A percentile compares a stretch with the other conserved stretches of the same genome.
These are phyloP conservation scores for Globisporangium sylvaticum DNA, from an alignment of 352 stramenopile species.

Conservation along the genomic window DNA sequence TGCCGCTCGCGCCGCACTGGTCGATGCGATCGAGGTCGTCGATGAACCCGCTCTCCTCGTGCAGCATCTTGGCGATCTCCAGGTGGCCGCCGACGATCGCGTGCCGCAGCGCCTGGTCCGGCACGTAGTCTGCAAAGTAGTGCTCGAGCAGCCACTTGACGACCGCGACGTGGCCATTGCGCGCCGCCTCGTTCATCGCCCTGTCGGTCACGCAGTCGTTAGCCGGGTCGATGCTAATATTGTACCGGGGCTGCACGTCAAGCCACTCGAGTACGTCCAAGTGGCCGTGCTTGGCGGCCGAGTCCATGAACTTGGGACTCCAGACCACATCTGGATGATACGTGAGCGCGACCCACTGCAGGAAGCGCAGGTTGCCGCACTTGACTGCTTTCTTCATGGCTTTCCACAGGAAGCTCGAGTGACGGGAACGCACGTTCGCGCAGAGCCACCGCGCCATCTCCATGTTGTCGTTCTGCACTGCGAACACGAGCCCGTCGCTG, in stretches of 20 bases:
- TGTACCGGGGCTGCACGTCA: constrained; percentile 4
- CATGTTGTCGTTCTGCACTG: constrained; percentile 12
- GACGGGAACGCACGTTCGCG: neutral
- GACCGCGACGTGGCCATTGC: constrained; percentile 6
- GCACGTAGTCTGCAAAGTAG: constrained; percentile 10
- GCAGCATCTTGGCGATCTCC: constrained; percentile 14
- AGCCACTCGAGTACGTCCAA: constrained; percentile 11
- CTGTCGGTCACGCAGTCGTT: constrained; percentile 10
- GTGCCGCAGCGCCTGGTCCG: constrained; percentile 11
- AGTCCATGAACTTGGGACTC: constrained; percentile 13
- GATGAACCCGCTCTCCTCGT: constrained; percentile 10
- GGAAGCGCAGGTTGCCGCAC: constrained; percentile 7
- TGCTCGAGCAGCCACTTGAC: constrained; percentile 9
- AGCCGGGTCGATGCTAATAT: neutral
- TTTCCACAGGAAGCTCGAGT: constrained; percentile 15
- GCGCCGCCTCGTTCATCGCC: constrained; percentile 11
- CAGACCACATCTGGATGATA: constrained; percentile 3
- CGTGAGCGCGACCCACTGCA: constrained; percentile 11
- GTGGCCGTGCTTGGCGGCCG: constrained; percentile 12
- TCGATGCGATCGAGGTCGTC: constrained; percentile 16
- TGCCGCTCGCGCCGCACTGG: constrained; percentile 11
- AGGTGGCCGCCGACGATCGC: constrained; percentile 16
- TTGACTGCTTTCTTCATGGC: constrained; percentile 12
- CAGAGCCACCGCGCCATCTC: constrained; percentile 18
- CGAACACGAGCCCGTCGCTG: constrained; percentile 5